Evolutionary conservation across 148 eudicot genomes (phyloP), one percentile per base, ranked within the genome.

Genomic region (Rhododendron vialii): DNA sequence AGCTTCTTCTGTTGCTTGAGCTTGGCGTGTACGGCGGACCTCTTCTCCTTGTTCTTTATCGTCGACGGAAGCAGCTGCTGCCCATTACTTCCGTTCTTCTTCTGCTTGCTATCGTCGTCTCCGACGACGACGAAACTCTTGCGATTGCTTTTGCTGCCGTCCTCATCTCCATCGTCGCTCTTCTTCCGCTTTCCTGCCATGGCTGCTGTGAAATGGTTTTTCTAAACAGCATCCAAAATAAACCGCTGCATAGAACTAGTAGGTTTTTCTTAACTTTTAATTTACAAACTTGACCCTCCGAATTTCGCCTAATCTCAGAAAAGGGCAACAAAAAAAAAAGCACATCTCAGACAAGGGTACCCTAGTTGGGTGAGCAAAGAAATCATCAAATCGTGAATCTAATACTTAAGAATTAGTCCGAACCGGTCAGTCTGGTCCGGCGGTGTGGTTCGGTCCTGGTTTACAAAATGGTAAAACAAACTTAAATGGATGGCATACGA

Each of bases 41-140:
- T 88, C 86, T 94, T 95, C 63, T 90, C 95, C 86, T 96, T 96
- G 90, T 96, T 96, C 84, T 96, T 96, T 6, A 96, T 93, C 92
- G 86, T 93, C 0, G 99, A 96, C 2, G 99, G 99, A 11, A 92
- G 92, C 53, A 95, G 67, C 89, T 86, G 83, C 67, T 87, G 81
- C 86, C 80, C 82, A 38, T 81, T 78, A 11, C 65, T 85, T 36
- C 86, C 87, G 11, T 51, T 84, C 85, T 65, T 83, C 81, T 91
- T 89, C 12, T 26, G 78, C 15, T 86, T 88, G 14, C 80, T 82
- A 15, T 81, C 85, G 10, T 69, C 51, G 4, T 73, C 26, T 2
- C 20, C 86, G 48, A 13, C 80, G 24, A 7, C 26, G 24, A 17
- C 80, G 12, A 18, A 20, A 41, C 38, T 20, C n/a, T 38, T 76